A percentile compares a stretch with the other conserved stretches of the same genome.
These are phyloP conservation scores for Alloascoidea africana DNA, from an alignment of 805 yeast species.

Conservation along the genomic window DNA sequence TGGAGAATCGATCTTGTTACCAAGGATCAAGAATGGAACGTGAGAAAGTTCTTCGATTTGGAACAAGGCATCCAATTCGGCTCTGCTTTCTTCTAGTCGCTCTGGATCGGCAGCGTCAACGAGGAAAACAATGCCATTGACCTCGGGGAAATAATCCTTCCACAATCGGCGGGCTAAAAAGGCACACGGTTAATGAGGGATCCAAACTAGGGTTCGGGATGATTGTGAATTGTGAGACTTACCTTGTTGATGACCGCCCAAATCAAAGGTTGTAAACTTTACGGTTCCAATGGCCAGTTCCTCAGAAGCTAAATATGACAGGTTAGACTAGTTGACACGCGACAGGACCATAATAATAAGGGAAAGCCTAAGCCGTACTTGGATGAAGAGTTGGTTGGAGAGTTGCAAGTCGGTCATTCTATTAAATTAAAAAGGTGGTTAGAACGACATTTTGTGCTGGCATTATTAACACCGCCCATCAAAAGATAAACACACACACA, in stretches of 20 bases:
- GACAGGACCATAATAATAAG: background rate
- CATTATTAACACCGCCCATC: background rate
- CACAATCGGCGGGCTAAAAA: slow-evolving; percentile 82
- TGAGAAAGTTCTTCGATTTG: slow-evolving; percentile 79
- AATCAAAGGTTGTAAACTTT: slow-evolving; percentile 93
- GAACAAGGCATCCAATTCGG: slow-evolving; percentile 86
- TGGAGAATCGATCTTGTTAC: slow-evolving; percentile 93
- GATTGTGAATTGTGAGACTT: background rate
- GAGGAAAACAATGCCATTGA: slow-evolving; percentile 88
- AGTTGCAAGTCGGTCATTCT: slow-evolving; percentile 94
- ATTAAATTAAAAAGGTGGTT: background rate
- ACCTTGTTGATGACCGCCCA: slow-evolving; percentile 91
- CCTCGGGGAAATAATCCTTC: slow-evolving; percentile 99
- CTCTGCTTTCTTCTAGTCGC: slow-evolving; percentile 88
- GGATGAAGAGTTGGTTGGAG: slow-evolving; percentile 98
- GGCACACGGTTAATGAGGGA: background rate
- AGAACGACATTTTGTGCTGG: background rate
- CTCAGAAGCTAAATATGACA: slow-evolving; percentile 50
- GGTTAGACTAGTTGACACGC: slow-evolving; percentile 1
- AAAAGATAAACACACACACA: background rate
- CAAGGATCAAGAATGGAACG: slow-evolving; percentile 88
- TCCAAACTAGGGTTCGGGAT: background rate
- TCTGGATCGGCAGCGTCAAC: slow-evolving; percentile 97
- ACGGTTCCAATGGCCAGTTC: slow-evolving; percentile 94
- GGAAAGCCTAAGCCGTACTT: slow-evolving; percentile 12